Evolutionary conservation across 1,284 basidiomycete genomes (phyloP).

Genomic region (Inonotus obliquus): DNA sequence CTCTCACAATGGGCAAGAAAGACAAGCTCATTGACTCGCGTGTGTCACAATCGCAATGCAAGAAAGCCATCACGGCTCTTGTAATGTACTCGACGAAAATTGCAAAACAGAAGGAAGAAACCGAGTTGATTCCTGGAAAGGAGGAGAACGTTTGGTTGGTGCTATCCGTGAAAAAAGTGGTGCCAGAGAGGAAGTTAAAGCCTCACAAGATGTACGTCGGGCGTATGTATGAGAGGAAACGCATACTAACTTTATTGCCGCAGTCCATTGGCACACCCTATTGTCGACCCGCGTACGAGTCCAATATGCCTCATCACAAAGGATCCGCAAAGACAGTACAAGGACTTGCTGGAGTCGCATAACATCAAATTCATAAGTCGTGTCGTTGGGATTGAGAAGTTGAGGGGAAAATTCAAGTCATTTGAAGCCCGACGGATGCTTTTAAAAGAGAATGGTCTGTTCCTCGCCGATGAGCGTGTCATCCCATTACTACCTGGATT

Average conservation of each 20-base stretch:
- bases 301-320: conserved; percentile 90
- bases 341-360: conserved; percentile 78
- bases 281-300: conserved; percentile 75
- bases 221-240: neutral
- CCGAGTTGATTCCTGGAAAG: conserved; percentile 72
- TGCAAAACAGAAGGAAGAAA: conserved; percentile 61
- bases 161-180: conserved; percentile 78
- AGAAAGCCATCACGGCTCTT: conserved; percentile 74
- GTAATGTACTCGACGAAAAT: conserved; percentile 63
- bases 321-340: conserved; percentile 94
- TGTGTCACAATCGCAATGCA: conserved; percentile 71
- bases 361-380: conserved; percentile 86
- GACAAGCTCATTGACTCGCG: conserved; percentile 58
- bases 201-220: conserved; percentile 74
- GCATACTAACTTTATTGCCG: conserved; percentile 17
- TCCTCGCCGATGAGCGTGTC: conserved; percentile 90
- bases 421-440: conserved; percentile 87
- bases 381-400: conserved; percentile 88
- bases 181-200: conserved; percentile 72
- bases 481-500: conserved; percentile 84
- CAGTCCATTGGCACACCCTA: conserved; percentile 77
- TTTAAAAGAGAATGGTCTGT: conserved; percentile 86
- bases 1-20: neutral
- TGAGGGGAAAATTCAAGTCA: conserved; percentile 91
- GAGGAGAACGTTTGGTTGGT: conserved; percentile 86